Evolutionary conservation across 495 filamentous ascomycete genomes (phyloP).

Genomic region (Echria macrotheca): DNA sequence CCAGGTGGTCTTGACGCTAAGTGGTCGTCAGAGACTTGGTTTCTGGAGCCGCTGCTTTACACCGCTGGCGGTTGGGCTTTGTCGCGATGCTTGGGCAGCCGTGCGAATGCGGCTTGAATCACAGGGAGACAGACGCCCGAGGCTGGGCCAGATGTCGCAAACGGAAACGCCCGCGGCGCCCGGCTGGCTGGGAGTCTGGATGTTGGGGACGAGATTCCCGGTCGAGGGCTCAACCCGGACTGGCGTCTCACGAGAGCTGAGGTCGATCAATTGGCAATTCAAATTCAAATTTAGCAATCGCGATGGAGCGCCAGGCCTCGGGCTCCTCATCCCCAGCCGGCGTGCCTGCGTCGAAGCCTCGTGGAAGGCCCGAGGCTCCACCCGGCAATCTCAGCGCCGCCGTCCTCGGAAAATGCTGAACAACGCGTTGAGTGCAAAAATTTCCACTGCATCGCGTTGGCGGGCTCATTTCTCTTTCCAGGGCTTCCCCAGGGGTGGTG

Average conservation of each 20-base stretch:
- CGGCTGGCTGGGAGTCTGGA: background rate
- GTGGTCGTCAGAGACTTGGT: conserved; percentile 2
- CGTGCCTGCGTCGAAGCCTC: conserved; percentile 25
- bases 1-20: background rate
- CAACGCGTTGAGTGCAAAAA: conserved; percentile 16
- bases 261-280: conserved; percentile 15
- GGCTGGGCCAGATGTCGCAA: conserved; percentile 5
- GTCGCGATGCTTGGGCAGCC: background rate
- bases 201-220: conserved; percentile 5
- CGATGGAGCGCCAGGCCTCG: conserved; percentile 2
- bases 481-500: conserved; percentile 9
- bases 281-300: conserved; percentile 24
- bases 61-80: conserved; percentile 13
- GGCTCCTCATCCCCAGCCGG: too few species aligned
- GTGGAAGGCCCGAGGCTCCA: conserved; percentile 24
- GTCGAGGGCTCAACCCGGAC: background rate
- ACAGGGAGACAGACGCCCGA: background rate
- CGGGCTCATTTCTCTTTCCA: conserved; percentile 10
- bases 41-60: conserved; percentile 9
- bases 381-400: conserved; percentile 20
- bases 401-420: conserved; percentile 8
- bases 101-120: background rate
- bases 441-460: conserved; percentile 10
- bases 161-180: conserved; percentile 18
- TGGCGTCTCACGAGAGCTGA: conserved; percentile 23